Evolutionary conservation across 192 early-diverging fungal species (phyloP).

Genomic region (Backusella parvicylindrica): DNA sequence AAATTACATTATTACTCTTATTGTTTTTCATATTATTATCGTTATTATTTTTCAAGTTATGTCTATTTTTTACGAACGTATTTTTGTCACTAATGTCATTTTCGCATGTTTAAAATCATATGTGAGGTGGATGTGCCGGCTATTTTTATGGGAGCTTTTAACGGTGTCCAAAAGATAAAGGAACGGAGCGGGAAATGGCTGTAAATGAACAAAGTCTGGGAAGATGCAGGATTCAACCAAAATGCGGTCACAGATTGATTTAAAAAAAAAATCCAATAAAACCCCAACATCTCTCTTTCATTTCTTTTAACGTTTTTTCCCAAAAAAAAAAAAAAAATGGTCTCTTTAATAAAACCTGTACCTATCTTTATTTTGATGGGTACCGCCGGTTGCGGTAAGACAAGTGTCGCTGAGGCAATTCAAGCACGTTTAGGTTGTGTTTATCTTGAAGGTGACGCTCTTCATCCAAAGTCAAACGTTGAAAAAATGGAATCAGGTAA

Average conservation of each 20-base stretch:
- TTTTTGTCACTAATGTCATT: too few relatives aligned
- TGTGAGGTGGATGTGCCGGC: too few relatives aligned
- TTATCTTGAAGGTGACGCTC: conserved; percentile 65
- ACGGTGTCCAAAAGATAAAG: not conserved
- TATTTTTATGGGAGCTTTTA: too few relatives aligned
- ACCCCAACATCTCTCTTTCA: not conserved
- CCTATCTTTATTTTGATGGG: conserved; percentile 61
- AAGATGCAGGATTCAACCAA: not conserved
- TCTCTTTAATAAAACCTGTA: conserved; percentile 28
- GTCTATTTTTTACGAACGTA: too few relatives aligned
- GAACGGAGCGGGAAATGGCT: not conserved
- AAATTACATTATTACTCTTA: too few relatives aligned
- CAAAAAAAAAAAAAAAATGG: not conserved
- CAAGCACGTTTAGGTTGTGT: conserved; percentile 39
- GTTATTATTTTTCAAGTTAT: too few relatives aligned
- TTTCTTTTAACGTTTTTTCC: not conserved
- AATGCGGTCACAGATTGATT: not conserved
- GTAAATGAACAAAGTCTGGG: not conserved
- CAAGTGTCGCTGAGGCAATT: conserved; percentile 43
- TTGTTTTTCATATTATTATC: too few relatives aligned
- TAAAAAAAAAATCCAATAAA: not conserved
- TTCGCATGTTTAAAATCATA: too few relatives aligned
- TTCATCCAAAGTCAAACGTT: conserved; percentile 57
- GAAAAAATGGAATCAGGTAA: conserved; percentile 60
- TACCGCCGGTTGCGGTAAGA: conserved; percentile 62